Evolutionary conservation across 805 yeast species (phyloP).

Genomic region (Yamadazyma tumulicola): DNA sequence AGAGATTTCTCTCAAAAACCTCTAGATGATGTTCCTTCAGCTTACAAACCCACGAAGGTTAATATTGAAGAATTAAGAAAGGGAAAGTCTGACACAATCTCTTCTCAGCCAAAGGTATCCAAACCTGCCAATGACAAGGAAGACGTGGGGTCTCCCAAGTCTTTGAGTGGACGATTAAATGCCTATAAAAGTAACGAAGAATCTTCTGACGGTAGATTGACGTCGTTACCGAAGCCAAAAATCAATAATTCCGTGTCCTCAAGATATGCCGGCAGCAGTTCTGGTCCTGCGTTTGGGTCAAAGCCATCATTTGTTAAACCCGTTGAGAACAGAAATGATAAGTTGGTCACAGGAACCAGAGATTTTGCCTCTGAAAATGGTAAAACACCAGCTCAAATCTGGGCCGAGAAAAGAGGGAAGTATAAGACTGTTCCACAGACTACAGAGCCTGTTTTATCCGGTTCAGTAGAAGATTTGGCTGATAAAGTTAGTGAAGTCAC

Average conservation of each 20-base stretch:
- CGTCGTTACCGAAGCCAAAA: constrained; percentile 64
- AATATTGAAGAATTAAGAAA: constrained; percentile 53
- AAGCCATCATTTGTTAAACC: constrained; percentile 33
- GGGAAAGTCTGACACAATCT: constrained; percentile 42
- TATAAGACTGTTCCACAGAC: constrained; percentile 40
- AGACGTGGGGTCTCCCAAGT: constrained; percentile 46
- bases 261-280: constrained; percentile 34
- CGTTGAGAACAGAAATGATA: constrained; percentile 33
- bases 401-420: constrained; percentile 90
- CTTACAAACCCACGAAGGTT: constrained; percentile 66
- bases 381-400: constrained; percentile 89
- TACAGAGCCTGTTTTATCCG: constrained; percentile 21
- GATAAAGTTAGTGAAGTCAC: constrained; percentile 11
- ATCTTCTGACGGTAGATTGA: constrained; percentile 47
- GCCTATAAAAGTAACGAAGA: constrained; percentile 35
- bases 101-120: constrained; percentile 36
- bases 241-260: constrained; percentile 47
- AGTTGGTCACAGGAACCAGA: constrained; percentile 56
- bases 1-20: constrained; percentile 52
- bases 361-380: constrained; percentile 69
- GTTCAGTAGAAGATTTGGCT: constrained; percentile 14
- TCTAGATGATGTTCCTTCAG: constrained; percentile 51
- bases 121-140: constrained; percentile 12
- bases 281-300: constrained; percentile 31
- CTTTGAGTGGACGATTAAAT: constrained; percentile 43